Evolutionary conservation across 345 rosid genomes (phyloP).

Genomic region (Cardiospermum halicacabum): DNA sequence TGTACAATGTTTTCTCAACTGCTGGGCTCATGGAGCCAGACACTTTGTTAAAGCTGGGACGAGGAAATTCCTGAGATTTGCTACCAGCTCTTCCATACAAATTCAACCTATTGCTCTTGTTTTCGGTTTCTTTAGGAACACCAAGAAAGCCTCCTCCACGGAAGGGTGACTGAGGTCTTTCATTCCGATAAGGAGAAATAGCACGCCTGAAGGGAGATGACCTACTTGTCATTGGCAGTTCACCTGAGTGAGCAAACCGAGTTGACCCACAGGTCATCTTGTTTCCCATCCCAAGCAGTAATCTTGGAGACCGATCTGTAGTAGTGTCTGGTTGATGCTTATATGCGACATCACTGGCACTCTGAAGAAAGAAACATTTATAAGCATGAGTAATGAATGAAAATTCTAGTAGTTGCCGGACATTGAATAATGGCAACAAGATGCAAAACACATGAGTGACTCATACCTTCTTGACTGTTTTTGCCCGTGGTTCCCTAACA

Average conservation of each 20-base stretch:
- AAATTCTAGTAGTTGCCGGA: constrained; percentile 11
- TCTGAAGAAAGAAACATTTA: constrained; percentile 31
- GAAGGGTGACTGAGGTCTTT: constrained; percentile 48
- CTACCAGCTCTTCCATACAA: constrained; percentile 35
- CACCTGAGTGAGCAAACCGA: constrained; percentile 32
- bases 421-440: background rate
- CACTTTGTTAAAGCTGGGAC: constrained; percentile 24
- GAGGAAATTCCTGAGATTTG: constrained; percentile 42
- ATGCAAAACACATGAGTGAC: background rate
- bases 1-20: constrained; percentile 57
- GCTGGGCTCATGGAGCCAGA: constrained; percentile 37
- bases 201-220: constrained; percentile 55
- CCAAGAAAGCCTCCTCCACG: constrained; percentile 43
- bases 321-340: constrained; percentile 33
- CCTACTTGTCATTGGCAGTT: constrained; percentile 28
- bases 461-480: constrained; percentile 47
- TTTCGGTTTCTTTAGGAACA: constrained; percentile 54
- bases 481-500: constrained; percentile 35
- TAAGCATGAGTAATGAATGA: constrained; percentile 10
- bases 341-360: constrained; percentile 30
- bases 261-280: constrained; percentile 38
- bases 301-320: constrained; percentile 38
- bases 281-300: constrained; percentile 27
- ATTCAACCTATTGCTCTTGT: constrained; percentile 35
- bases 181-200: constrained; percentile 52